Evolutionary conservation across 2,329 filamentous ascomycete genomes (phyloP).

Genomic region (Penicillium corylophilum): DNA sequence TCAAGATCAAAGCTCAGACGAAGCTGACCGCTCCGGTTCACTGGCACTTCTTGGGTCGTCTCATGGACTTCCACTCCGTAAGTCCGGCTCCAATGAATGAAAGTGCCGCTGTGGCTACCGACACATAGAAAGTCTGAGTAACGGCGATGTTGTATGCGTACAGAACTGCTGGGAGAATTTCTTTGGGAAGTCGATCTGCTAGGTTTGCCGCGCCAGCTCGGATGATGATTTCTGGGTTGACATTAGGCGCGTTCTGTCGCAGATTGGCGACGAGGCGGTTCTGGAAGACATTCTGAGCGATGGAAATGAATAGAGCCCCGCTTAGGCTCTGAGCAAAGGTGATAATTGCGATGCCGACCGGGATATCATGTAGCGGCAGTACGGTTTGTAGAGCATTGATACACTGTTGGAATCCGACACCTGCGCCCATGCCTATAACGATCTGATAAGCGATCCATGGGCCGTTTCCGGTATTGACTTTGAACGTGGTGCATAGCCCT

Average conservation of each 20-base stretch:
- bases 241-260: slow-evolving; percentile 19
- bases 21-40: neutral
- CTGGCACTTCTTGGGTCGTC: slow-evolving; percentile 5
- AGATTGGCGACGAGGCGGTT: slow-evolving; percentile 34
- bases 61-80: slow-evolving; percentile 44
- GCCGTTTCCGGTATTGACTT: slow-evolving; percentile 25
- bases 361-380: slow-evolving; percentile 32
- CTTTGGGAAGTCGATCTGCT: slow-evolving; percentile 25
- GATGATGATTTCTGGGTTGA: slow-evolving; percentile 30
- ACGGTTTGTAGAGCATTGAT: slow-evolving; percentile 38
- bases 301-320: slow-evolving; percentile 38
- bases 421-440: slow-evolving; percentile 36
- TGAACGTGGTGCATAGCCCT: slow-evolving; percentile 38
- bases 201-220: slow-evolving; percentile 39
- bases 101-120: slow-evolving; percentile 34
- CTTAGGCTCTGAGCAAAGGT: slow-evolving; percentile 41
- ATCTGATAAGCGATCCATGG: slow-evolving; percentile 43
- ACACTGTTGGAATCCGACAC: slow-evolving; percentile 37
- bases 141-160: slow-evolving; percentile 40
- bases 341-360: slow-evolving; percentile 36
- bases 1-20: neutral
- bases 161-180: slow-evolving; percentile 32
- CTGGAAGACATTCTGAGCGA: slow-evolving; percentile 40
- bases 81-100: slow-evolving; percentile 33
- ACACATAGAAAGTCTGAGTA: slow-evolving; percentile 40